Evolutionary conservation across 768 basidiomycete species (phyloP).

Genomic region (Hemileccinum rubropunctum): DNA sequence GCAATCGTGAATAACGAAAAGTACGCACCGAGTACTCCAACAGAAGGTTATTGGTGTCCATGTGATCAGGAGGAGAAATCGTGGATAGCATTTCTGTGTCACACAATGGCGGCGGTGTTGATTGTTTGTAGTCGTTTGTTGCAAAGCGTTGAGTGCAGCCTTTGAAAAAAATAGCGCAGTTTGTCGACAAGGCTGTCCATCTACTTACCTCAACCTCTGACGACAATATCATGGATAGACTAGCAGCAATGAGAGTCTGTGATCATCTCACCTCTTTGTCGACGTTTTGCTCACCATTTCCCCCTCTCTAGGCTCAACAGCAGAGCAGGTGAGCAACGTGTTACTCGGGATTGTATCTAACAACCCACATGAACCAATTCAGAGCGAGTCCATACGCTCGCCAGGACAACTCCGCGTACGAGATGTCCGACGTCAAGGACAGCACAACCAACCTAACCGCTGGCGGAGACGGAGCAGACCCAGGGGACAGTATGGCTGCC

Average conservation of each 20-base stretch:
- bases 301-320: slow-evolving; percentile 57
- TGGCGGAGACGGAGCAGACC: slow-evolving; percentile 35
- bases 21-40: neutral
- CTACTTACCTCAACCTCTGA: slow-evolving; percentile 46
- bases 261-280: neutral
- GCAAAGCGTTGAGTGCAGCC: neutral
- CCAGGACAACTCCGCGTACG: slow-evolving; percentile 59
- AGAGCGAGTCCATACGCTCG: slow-evolving; percentile 64
- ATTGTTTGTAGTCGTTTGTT: slow-evolving; percentile 21
- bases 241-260: slow-evolving; percentile 81
- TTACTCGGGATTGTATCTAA: neutral
- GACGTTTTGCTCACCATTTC: slow-evolving; percentile 6
- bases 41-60: neutral
- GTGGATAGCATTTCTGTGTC: no score
- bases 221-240: slow-evolving; percentile 69
- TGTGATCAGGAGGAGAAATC: no score
- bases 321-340: slow-evolving; percentile 47
- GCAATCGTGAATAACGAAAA: neutral
- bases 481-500: slow-evolving; percentile 56
- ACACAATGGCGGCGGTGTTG: no score
- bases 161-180: slow-evolving; percentile 1
- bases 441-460: slow-evolving; percentile 51
- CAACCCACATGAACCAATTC: slow-evolving; percentile 24
- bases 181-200: neutral
- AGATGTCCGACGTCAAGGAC: slow-evolving; percentile 69